These are phyloP conservation scores for Psidium guajava DNA, from an alignment of 345 rosid genomes.

Conservation along the genomic window DNA sequence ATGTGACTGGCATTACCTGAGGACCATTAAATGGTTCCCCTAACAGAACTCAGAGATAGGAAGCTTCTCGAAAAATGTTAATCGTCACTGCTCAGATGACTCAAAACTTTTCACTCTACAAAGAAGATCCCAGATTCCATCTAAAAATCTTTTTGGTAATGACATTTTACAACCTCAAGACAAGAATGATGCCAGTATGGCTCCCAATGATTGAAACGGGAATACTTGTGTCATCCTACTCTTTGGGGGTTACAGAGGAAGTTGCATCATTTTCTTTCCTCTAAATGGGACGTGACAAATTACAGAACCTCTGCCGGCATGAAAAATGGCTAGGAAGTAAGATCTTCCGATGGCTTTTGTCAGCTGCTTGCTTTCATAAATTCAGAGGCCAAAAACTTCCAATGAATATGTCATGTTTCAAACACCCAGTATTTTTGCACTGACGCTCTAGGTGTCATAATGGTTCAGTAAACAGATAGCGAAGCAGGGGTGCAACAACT, in stretches of 20 bases:
- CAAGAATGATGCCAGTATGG: not conserved
- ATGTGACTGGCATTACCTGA: not conserved
- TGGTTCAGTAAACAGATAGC: slow-evolving; percentile 45
- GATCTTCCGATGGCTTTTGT: not conserved
- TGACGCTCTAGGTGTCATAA: not conserved
- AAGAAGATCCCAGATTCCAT: not conserved
- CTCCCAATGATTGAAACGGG: not conserved
- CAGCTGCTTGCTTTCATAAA: not conserved
- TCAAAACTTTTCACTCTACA: not conserved
- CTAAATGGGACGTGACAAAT: not conserved
- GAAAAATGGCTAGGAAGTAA: not conserved
- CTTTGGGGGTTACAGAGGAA: not conserved
- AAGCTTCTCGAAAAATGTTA: not conserved
- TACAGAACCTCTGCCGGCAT: not conserved
- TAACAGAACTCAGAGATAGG: not conserved
- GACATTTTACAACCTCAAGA: not conserved
- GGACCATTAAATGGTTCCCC: not conserved
- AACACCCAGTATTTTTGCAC: not conserved
- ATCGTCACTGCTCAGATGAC: not conserved
- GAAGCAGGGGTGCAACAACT: slow-evolving; percentile 76
- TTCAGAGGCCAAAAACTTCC: not conserved
- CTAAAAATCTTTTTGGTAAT: not conserved
- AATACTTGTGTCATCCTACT: not conserved
- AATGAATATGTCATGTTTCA: not conserved
- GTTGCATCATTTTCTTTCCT: not conserved